These are phyloP conservation scores for Kodamaea alishanica DNA, from an alignment of 1,139 yeast species.

Conservation along the genomic window DNA sequence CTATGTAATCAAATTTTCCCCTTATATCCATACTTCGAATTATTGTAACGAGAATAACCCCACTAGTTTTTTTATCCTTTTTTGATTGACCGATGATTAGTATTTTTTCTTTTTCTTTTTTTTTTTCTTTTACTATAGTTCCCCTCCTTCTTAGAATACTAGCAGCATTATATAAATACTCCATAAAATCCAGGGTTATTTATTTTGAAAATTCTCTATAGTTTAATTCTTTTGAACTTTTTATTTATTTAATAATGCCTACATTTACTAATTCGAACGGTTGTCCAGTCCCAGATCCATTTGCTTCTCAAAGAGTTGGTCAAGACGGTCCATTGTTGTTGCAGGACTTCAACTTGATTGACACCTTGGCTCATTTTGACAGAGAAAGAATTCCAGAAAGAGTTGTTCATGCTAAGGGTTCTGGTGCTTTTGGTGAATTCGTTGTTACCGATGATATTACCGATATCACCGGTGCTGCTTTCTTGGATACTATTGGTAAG, in stretches of 20 bases:
- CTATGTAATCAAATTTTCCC: too few relatives aligned
- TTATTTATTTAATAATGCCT: slow-evolving; percentile 24
- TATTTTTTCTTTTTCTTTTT: too few relatives aligned
- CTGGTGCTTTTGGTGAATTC: slow-evolving; percentile 79
- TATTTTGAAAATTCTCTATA: too few relatives aligned
- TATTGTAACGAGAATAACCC: too few relatives aligned
- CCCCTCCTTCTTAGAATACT: too few relatives aligned
- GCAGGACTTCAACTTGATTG: slow-evolving; percentile 77
- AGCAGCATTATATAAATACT: too few relatives aligned
- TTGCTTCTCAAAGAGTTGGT: slow-evolving; percentile 73
- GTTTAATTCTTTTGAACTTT: too few relatives aligned
- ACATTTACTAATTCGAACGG: slow-evolving; percentile 70
- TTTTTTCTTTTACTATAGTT: too few relatives aligned
- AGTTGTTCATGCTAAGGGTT: slow-evolving; percentile 88
- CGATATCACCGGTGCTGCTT: slow-evolving; percentile 68
- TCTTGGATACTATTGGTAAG: slow-evolving; percentile 70
- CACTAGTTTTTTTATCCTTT: too few relatives aligned
- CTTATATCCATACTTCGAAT: too few relatives aligned
- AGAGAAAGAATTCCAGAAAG: slow-evolving; percentile 88
- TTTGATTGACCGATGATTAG: too few relatives aligned
- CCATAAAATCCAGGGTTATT: too few relatives aligned
- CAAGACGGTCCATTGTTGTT: slow-evolving; percentile 71
- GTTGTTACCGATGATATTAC: slow-evolving; percentile 80
- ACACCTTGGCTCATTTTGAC: slow-evolving; percentile 77
- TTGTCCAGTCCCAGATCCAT: slow-evolving; percentile 62